A percentile compares a stretch with the other conserved stretches of the same genome.
Evolutionary conservation across 768 basidiomycete genomes (phyloP).

Genomic region (Heimioporus sp.): DNA sequence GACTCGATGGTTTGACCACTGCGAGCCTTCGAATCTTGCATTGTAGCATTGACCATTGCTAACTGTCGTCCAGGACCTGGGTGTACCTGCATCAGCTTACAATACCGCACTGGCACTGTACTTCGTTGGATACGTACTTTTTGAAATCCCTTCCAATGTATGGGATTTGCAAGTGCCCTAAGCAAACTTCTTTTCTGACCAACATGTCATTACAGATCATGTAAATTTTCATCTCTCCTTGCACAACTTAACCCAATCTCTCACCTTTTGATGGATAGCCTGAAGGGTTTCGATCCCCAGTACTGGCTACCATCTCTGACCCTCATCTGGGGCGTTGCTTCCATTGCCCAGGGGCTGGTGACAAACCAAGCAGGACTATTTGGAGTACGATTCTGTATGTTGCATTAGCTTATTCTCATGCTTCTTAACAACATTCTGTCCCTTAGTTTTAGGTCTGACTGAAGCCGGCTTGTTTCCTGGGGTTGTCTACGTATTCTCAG

Average conservation of each 20-base stretch:
- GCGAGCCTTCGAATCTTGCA: conserved; percentile 24
- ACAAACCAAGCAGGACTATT: conserved; percentile 41
- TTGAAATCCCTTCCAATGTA: conserved; percentile 60
- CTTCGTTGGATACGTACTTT: conserved; percentile 59
- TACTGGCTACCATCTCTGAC: conserved; percentile 62
- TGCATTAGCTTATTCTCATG: neutral
- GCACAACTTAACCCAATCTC: neutral
- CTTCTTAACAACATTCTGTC: neutral
- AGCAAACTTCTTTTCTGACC: neutral
- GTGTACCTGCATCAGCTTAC: conserved; percentile 48
- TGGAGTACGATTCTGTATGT: conserved; percentile 51
- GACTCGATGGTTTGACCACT: conserved; percentile 51
- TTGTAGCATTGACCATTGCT: neutral
- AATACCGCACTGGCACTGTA: conserved; percentile 59
- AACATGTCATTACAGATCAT: conserved; percentile 13
- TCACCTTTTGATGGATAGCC: conserved; percentile 28
- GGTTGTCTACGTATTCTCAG: too few relatives aligned
- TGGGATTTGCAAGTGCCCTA: conserved; percentile 1
- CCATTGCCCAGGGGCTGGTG: conserved; percentile 44
- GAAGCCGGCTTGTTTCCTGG: conserved; percentile 50
- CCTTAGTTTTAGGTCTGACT: conserved; percentile 50
- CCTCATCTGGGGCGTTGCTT: conserved; percentile 55
- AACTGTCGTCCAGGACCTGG: conserved; percentile 41
- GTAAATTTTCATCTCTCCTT: conserved; percentile 17
- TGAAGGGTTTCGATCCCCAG: conserved; percentile 60